Evolutionary conservation across 176 grass and related monocot genomes (phyloP).

Genomic region (Otatea glauca): DNA sequence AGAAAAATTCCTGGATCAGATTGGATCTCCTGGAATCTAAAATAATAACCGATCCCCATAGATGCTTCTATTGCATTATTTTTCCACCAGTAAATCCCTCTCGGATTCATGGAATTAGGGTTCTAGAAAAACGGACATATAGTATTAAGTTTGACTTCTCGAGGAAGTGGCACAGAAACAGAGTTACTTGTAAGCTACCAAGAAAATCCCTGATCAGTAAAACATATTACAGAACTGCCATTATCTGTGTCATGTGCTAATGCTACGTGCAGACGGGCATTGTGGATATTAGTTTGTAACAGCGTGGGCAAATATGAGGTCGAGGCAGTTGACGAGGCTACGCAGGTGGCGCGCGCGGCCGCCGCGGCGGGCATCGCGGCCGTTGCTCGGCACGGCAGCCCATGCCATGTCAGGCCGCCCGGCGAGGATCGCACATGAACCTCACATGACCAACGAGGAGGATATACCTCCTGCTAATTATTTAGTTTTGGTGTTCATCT

Average conservation of each 20-base stretch:
- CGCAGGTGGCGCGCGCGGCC: slow-evolving; percentile 39
- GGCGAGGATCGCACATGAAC: slow-evolving; percentile 39
- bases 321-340: slow-evolving; percentile 23
- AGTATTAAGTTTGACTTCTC: slow-evolving; percentile 51
- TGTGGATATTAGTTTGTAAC: background rate
- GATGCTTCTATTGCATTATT: background rate
- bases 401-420: slow-evolving; percentile 24
- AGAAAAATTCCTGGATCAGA: slow-evolving; percentile 49
- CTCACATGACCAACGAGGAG: slow-evolving; percentile 6
- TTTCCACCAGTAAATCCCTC: slow-evolving; percentile 1
- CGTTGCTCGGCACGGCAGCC: background rate
- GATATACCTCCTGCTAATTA: background rate
- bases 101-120: background rate
- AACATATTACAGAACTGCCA: background rate
- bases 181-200: background rate
- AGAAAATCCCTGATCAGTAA: background rate
- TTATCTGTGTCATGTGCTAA: background rate
- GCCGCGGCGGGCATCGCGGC: slow-evolving; percentile 54
- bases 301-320: background rate
- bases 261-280: background rate
- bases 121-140: slow-evolving; percentile 40
- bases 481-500: background rate
- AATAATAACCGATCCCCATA: background rate
- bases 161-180: slow-evolving; percentile 46
- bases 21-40: slow-evolving; percentile 51